Evolutionary conservation across 2,329 filamentous ascomycete genomes (phyloP).

Genomic region (Colletotrichum lentis): DNA sequence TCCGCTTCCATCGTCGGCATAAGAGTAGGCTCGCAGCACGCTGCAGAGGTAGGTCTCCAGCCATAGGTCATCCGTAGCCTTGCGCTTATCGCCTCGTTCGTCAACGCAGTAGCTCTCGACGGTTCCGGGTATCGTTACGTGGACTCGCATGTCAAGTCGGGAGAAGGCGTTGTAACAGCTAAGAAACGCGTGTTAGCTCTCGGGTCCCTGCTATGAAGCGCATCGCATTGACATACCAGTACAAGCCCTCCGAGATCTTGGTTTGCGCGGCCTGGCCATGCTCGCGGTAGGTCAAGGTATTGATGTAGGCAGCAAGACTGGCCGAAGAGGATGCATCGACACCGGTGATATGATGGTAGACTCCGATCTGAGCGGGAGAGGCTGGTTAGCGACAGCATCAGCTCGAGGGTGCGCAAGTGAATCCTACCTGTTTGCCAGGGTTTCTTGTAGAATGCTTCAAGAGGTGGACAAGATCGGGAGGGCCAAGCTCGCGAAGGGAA

Average conservation of each 20-base stretch:
- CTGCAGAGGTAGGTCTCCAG: constrained; percentile 97
- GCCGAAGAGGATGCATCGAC: constrained; percentile 97
- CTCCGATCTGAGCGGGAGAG: constrained; percentile 69
- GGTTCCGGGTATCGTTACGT: constrained; percentile 94
- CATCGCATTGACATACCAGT: constrained; percentile 68
- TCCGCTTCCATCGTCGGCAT: constrained; percentile 93
- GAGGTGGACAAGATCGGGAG: constrained; percentile 93
- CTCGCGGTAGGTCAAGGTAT: constrained; percentile 91
- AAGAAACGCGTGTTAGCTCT: constrained; percentile 18
- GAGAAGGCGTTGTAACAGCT: constrained; percentile 99
- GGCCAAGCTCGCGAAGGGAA: constrained; percentile 88
- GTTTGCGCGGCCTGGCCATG: constrained; percentile 74
- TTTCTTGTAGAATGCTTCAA: constrained; percentile 75
- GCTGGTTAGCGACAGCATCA: constrained; percentile 35
- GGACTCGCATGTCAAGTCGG: constrained; percentile 95
- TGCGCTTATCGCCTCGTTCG: constrained; percentile 92
- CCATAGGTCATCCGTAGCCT: constrained; percentile 94
- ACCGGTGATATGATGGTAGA: constrained; percentile 98
- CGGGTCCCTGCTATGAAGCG: constrained; percentile 46
- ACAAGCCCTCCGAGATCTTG: constrained; percentile 93
- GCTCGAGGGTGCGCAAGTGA: not conserved
- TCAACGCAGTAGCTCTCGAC: constrained; percentile 98
- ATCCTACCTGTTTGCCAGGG: constrained; percentile 62
- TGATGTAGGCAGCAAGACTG: constrained; percentile 96
- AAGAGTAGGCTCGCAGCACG: constrained; percentile 92